A percentile compares a stretch with the other conserved stretches of the same genome.
phyloP scores from a whole-genome alignment of 805 yeast species.

The Zygoascus tannicola region DNA sequence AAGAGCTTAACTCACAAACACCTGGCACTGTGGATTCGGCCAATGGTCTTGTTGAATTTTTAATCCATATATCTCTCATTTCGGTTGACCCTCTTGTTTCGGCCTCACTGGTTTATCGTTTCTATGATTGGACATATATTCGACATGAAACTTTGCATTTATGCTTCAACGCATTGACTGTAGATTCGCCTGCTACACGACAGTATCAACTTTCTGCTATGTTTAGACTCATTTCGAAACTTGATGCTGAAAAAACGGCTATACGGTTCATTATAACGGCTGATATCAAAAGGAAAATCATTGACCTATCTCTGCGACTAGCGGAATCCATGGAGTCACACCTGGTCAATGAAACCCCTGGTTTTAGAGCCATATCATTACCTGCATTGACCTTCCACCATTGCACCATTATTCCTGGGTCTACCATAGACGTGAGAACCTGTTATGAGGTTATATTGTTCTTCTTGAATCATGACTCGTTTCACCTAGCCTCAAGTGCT shows the following conservation, averaged over 20 bases:
- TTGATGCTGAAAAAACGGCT: constrained; percentile 3
- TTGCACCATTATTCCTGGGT: not conserved
- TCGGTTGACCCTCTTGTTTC: not conserved
- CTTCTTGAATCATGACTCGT: constrained; percentile 7
- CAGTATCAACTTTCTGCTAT: constrained; percentile 8
- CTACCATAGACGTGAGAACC: not conserved
- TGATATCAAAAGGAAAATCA: constrained; percentile 6
- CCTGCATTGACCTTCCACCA: not conserved
- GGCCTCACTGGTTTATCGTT: not conserved
- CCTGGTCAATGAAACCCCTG: constrained; percentile 9
- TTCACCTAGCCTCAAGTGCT: constrained; percentile 4
- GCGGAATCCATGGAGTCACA: constrained; percentile 7
- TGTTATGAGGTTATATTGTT: constrained; percentile 9
- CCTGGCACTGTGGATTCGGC: not conserved
- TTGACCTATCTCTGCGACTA: constrained; percentile 5
- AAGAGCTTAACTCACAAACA: not conserved
- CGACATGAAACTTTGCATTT: constrained; percentile 2
- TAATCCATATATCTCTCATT: not conserved
- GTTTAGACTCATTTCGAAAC: not conserved
- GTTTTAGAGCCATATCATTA: not conserved
- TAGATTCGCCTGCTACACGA: constrained; percentile 5
- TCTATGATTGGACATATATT: not conserved
- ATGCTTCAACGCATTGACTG: constrained; percentile 7
- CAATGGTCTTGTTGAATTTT: not conserved
- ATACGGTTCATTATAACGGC: not conserved